Evolutionary conservation across 2,329 filamentous ascomycete species (phyloP).

Genomic region (Colletotrichum abscissum): DNA sequence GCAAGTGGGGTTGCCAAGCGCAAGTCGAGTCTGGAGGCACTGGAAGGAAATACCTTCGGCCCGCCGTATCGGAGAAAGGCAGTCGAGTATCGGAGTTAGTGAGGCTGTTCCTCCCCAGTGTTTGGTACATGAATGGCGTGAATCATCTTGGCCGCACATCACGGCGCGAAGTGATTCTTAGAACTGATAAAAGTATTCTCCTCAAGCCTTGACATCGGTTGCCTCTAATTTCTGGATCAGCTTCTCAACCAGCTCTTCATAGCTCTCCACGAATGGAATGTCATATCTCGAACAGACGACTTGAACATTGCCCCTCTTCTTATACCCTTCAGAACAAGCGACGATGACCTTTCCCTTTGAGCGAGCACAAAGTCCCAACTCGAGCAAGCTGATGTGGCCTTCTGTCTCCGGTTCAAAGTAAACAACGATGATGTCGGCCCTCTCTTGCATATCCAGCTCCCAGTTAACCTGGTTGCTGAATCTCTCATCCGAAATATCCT

Average conservation of each 20-base stretch:
- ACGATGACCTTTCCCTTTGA: constrained; percentile 59
- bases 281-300: constrained; percentile 63
- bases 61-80: neutral
- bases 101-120: neutral
- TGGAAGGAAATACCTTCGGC: constrained; percentile 3
- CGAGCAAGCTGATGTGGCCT: constrained; percentile 69
- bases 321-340: constrained; percentile 62
- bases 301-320: constrained; percentile 71
- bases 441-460: constrained; percentile 69
- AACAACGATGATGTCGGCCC: constrained; percentile 64
- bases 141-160: constrained; percentile 34
- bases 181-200: neutral
- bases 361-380: constrained; percentile 66
- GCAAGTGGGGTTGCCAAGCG: constrained; percentile 17
- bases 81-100: neutral
- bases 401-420: constrained; percentile 64
- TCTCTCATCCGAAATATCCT: constrained; percentile 56
- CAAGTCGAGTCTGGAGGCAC: neutral
- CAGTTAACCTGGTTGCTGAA: constrained; percentile 68
- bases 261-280: constrained; percentile 55
- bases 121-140: neutral
- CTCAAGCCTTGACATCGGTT: neutral
- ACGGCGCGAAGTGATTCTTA: neutral
- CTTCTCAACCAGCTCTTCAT: constrained; percentile 51
- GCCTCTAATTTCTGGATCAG: constrained; percentile 46